Base-by-base conservation (phyloP, 2,329 filamentous ascomycete genomes). In the Shiraia sp. region DNA sequence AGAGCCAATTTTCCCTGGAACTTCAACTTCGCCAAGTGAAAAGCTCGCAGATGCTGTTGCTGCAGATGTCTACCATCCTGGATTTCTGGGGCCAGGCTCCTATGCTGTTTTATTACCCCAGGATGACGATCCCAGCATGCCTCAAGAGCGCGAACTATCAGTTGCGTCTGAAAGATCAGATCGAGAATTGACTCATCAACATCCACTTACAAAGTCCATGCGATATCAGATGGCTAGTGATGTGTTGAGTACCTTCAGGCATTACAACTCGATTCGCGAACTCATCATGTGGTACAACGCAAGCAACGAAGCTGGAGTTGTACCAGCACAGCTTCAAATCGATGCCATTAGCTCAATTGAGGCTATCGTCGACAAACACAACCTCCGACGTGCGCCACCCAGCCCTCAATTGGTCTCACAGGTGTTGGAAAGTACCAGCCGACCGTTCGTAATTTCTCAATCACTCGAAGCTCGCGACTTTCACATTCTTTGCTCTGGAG, bases 401-500 rank as follows among this genome's bases (percentile, higher is more conserved):
- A 57, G 48, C 13, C 46, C 61, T 0, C 43, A 58, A 12, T 43
- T 68, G 1, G 56, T 66, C 16, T 40, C 49, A 8, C 51, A 48
- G 13, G 53, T 66, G 3, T 30, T 68, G 31, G 58, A 63, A 19
- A 62, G 62, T 23, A 64, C 53, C 2, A 53, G 51, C 5, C 53
- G 51, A 14, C 59, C 61, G 4, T 51, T 68, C 1, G 47, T 51
- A 10, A 56, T 67, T 8, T 51, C 56, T 2, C 48, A 55, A 19
- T 28, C 51, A 39, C 35, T 58, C 2, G 54, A 62, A 25, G 65
- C 67, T 1, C 43, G 51, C 10, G 61, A 68, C 8, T 73, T 75
- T 31, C 63, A 71, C 41, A 57, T 55, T 12, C 42, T 71, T 1
- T 72, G 65, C 39, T 72, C 69, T 0, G 71, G 70, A 0, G 50